Evolutionary conservation across 2,329 filamentous ascomycete genomes (phyloP).

Genomic region (Phaeosphaeriaceae sp.): DNA sequence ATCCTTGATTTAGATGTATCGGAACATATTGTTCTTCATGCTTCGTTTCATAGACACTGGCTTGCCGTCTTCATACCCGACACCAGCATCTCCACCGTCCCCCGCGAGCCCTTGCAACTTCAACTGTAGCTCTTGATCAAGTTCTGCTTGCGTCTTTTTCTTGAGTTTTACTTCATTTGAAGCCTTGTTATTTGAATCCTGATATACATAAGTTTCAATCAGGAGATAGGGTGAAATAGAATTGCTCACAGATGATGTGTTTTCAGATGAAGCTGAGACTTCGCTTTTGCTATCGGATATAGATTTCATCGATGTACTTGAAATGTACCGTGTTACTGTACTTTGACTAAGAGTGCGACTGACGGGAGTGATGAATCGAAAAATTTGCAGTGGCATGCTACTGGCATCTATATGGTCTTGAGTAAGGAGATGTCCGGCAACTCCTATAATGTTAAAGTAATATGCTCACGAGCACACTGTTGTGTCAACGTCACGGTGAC

Average conservation of each 20-base stretch:
- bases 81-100: conserved; percentile 71
- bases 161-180: conserved; percentile 24
- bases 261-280: neutral
- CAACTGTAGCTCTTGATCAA: conserved; percentile 69
- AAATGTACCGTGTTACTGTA: neutral
- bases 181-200: conserved; percentile 20
- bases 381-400: conserved; percentile 2
- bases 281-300: neutral
- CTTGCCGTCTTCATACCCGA: conserved; percentile 78
- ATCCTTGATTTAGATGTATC: conserved; percentile 60
- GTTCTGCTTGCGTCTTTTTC: conserved; percentile 65
- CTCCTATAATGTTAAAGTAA: neutral
- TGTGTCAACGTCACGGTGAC: conserved; percentile 34
- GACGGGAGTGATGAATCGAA: neutral
- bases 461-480: neutral
- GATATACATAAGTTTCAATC: neutral
- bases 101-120: conserved; percentile 72
- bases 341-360: neutral
- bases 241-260: conserved; percentile 1
- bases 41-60: conserved; percentile 74
- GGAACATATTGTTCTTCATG: conserved; percentile 79
- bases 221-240: neutral
- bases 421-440: neutral
- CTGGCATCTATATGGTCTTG: neutral
- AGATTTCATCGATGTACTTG: neutral